Evolutionary conservation across 495 filamentous ascomycete genomes (phyloP), one percentile per base, ranked within the genome.

Genomic region (Margaritispora aquatica): DNA sequence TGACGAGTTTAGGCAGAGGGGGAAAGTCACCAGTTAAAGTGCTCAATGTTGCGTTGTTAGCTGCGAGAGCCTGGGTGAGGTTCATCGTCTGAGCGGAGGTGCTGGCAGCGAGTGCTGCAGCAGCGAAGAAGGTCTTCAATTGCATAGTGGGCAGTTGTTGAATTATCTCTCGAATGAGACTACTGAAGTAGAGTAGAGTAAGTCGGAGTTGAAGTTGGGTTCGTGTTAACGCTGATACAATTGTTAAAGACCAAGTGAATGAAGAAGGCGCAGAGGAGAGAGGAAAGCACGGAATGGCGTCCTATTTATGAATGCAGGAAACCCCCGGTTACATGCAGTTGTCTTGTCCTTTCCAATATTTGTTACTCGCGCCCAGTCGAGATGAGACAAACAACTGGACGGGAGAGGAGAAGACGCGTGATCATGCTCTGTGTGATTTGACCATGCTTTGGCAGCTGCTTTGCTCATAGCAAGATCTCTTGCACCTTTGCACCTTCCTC

Each of bases 41-140:
- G 0, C 73, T 75, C 11, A 80, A 67, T 7, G 70, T 69, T 1
- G 62, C 57, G 64, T 73, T 76, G 26, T 73, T 62, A 3, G 69
- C 57, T 7, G 73, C 59, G 17, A 76, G 69, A 26, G 74, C 70
- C 26, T 74, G 69, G 19, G 60, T 56, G 13, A 75, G 61, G n/a
- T 54, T 57, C 36, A 74, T 66, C 24, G 61, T 66, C 38, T 76
- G 71, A 17, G 70, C 71, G 2, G 67, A 54, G 10, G 63, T 64
- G 36, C 66, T 59, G 7, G 58, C 47, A 21, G 57, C 62, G 3
- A 63, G 36, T 0, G 19, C 57, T 38, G 27, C 19, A 20, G 19
- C 2, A 9, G 24, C 17, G 24, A 53, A 26, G 19, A 53, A 26
- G 8, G 10, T 31, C 26, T 34, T 53, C n/a, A 53, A 53, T 31